Percentiles rank a stretch among this genome's conserved stretches.
Conservation (phyloP, 2,329 filamentous ascomycete genomes). For the Epichloe sylvatica region DNA sequence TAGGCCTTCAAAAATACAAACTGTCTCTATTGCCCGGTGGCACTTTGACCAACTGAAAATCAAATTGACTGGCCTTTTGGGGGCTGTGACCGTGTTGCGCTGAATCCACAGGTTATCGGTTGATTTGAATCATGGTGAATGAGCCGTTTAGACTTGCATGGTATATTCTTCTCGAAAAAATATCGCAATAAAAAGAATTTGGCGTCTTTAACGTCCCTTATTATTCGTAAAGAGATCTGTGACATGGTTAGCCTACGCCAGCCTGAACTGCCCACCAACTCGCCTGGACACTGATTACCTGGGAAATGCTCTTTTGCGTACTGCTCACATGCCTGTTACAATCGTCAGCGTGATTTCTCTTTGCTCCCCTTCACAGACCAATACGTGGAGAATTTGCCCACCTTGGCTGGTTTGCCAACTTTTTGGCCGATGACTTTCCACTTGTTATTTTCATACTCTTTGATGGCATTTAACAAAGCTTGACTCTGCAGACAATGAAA, state of each 20-base stretch:
- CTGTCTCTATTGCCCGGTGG: neutral
- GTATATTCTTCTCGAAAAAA: neutral
- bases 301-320: slow-evolving; percentile 93
- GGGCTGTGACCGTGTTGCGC: neutral
- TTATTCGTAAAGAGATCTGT: slow-evolving; percentile 25
- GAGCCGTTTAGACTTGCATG: neutral
- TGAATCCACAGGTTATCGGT: neutral
- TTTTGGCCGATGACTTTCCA: slow-evolving; percentile 97
- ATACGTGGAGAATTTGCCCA: slow-evolving; percentile 8
- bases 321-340: slow-evolving; percentile 44
- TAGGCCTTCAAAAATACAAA: neutral
- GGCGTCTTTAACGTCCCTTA: slow-evolving; percentile 21
- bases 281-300: slow-evolving; percentile 22
- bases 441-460: slow-evolving; percentile 96
- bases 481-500: slow-evolving; percentile 41
- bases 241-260: slow-evolving; percentile 13
- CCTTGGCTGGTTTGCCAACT: slow-evolving; percentile 92
- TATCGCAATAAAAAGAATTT: neutral
- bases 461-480: slow-evolving; percentile 81
- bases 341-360: slow-evolving; percentile 3
- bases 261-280: neutral
- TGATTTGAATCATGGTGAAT: neutral
- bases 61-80: neutral
- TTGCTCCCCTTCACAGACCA: neutral
- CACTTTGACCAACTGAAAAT: neutral